Evolutionary conservation across 257 asterid genomes (phyloP).

Genomic region (Lycium ferocissimum): DNA sequence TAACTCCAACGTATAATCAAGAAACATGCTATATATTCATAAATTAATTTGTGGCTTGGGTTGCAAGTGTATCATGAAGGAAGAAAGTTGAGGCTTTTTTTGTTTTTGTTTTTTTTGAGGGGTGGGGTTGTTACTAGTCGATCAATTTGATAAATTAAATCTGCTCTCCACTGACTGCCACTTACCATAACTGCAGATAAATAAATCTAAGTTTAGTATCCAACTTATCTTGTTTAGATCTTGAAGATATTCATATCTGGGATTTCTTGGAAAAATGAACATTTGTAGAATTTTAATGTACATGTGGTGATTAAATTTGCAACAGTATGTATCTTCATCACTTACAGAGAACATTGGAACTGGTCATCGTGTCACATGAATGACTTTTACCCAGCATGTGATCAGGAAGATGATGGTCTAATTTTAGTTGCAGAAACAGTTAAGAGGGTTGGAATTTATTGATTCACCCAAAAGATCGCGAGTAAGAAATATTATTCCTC

Average conservation of each 20-base stretch:
- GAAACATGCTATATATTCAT: too few species aligned
- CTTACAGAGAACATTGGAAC: conserved; percentile 4
- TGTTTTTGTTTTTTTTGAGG: neutral
- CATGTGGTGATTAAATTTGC: neutral
- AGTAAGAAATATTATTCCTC: neutral
- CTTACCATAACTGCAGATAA: neutral
- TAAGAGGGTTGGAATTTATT: neutral
- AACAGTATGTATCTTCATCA: neutral
- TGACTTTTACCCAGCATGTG: neutral
- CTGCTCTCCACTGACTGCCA: neutral
- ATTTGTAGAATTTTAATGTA: neutral
- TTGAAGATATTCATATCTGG: neutral
- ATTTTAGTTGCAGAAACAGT: neutral
- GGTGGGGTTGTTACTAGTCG: too few species aligned
- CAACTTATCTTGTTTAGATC: neutral
- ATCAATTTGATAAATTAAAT: too few species aligned
- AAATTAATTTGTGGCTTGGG: neutral
- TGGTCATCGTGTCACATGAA: conserved; percentile 5
- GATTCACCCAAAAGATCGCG: neutral
- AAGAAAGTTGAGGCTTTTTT: neutral
- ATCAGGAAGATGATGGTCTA: too few species aligned
- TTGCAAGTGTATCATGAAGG: conserved; percentile 10
- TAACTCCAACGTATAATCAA: too few species aligned
- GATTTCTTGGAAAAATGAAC: neutral
- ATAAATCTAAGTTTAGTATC: neutral